Conservation (phyloP, 306 rosid genomes). For the Canavalia ensiformis region DNA sequence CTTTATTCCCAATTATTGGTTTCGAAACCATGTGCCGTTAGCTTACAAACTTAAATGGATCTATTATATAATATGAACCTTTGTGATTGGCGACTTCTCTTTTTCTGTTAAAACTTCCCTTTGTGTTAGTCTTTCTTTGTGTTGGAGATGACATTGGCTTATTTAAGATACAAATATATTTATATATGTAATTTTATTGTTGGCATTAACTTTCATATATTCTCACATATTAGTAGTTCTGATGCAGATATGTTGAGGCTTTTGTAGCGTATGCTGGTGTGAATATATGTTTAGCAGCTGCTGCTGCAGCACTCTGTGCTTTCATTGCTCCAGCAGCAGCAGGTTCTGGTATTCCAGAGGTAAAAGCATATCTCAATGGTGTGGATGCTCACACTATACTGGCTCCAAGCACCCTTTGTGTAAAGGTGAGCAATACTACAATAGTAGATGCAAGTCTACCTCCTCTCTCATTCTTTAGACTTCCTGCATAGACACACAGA, state of each 20-base stretch:
- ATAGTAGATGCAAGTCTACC: conserved; percentile 14
- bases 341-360: conserved; percentile 97
- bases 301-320: conserved; percentile 82
- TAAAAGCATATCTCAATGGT: conserved; percentile 95
- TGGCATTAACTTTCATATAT: conserved; percentile 28
- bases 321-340: conserved; percentile 95
- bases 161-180: conserved; percentile 8
- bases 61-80: background rate
- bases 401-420: conserved; percentile 90
- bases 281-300: conserved; percentile 68
- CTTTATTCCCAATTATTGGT: background rate
- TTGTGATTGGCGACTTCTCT: background rate
- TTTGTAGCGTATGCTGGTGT: conserved; percentile 67
- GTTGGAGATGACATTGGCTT: conserved; percentile 17
- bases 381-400: conserved; percentile 80
- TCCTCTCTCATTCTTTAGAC: conserved; percentile 27
- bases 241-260: conserved; percentile 75
- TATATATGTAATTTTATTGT: background rate
- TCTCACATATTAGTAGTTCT: conserved; percentile 48
- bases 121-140: background rate
- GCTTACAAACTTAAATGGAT: background rate
- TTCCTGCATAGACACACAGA: background rate
- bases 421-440: conserved; percentile 65
- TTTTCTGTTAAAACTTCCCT: background rate
- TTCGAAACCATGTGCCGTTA: background rate